phyloP scores from a whole-genome alignment of 305 asterid species.

The Salvia sclarea region DNA sequence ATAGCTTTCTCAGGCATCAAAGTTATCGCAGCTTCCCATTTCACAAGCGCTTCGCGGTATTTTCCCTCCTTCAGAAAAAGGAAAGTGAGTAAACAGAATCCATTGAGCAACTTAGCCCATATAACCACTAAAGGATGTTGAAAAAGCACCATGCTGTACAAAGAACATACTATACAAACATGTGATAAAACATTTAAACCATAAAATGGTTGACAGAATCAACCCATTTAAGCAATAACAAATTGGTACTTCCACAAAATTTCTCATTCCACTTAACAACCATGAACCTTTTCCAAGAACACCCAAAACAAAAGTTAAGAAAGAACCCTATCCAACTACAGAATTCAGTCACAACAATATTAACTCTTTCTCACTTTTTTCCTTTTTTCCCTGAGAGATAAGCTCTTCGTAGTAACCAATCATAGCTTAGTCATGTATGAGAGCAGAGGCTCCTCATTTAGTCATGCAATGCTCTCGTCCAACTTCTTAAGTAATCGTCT shows the following conservation, averaged over 20 bases:
- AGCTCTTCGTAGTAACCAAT: not conserved
- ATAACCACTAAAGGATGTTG: not conserved
- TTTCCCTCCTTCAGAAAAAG: constrained; percentile 57
- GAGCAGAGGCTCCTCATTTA: too few species aligned
- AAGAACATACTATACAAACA: not conserved
- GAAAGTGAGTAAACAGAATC: constrained; percentile 8
- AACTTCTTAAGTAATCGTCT: not conserved
- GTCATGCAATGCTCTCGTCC: not conserved
- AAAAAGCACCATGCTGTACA: constrained; percentile 7
- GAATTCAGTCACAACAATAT: not conserved
- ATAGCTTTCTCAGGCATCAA: constrained; percentile 69
- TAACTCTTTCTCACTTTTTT: not conserved
- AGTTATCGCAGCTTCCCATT: constrained; percentile 84
- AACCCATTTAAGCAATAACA: not conserved
- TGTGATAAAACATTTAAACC: too few species aligned
- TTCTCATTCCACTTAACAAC: not conserved
- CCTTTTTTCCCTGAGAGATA: not conserved
- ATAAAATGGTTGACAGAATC: constrained; percentile 4
- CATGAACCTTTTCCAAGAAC: not conserved
- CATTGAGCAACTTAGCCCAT: not conserved
- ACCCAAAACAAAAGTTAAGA: not conserved
- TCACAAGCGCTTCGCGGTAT: constrained; percentile 79
- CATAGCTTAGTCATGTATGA: not conserved
- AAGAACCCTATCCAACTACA: not conserved
- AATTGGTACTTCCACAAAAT: not conserved